phyloP scores from a whole-genome alignment of 176 grass and related monocot species.

The Zoysia pacifica region DNA sequence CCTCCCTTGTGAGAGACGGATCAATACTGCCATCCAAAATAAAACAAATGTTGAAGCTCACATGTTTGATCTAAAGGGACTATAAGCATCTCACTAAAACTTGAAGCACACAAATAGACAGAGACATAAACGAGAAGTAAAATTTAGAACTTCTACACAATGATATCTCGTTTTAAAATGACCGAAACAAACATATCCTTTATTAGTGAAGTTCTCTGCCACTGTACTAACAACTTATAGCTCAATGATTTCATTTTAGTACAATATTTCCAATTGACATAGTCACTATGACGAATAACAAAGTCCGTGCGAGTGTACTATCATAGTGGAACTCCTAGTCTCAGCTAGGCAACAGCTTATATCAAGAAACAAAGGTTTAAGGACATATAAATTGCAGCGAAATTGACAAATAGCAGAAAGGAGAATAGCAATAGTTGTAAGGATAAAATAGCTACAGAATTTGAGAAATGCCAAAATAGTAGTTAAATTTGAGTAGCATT shows the following conservation, averaged over 20 bases:
- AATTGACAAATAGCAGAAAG: constrained; percentile 9
- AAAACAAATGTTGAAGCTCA: background rate
- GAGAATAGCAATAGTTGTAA: background rate
- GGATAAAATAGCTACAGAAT: background rate
- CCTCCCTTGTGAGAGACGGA: constrained; percentile 72
- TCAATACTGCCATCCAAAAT: constrained; percentile 60
- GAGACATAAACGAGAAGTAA: background rate
- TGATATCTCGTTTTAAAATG: constrained; percentile 12
- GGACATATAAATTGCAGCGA: background rate
- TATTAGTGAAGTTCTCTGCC: background rate
- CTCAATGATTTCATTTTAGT: constrained; percentile 2
- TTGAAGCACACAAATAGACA: constrained; percentile 1
- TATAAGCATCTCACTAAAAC: constrained; percentile 5
- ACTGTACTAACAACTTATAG: background rate
- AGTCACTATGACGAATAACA: background rate
- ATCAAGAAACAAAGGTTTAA: constrained; percentile 1
- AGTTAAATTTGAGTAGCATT: background rate
- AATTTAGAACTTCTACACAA: background rate
- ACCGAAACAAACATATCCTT: background rate
- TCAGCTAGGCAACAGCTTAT: background rate
- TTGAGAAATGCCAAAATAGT: background rate
- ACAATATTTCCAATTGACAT: background rate
- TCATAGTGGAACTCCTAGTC: background rate
- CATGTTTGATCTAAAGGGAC: background rate
- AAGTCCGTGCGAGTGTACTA: constrained; percentile 3